phyloP scores from a whole-genome alignment of 306 rosid species.

The Quercus parvula region DNA sequence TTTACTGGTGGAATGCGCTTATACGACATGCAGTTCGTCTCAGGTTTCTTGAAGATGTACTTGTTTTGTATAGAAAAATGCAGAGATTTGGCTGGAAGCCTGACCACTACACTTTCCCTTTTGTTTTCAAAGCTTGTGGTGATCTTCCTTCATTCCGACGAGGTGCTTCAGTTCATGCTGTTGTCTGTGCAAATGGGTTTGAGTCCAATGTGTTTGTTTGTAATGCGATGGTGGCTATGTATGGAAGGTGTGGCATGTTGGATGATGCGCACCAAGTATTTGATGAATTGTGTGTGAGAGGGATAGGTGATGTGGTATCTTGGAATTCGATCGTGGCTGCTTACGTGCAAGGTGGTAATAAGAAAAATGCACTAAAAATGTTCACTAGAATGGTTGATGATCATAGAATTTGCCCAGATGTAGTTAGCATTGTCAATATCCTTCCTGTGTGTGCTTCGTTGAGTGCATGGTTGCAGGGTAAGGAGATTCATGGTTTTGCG shows the following conservation, averaged over 20 bases:
- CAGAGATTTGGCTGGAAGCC: constrained; percentile 62
- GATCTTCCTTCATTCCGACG: constrained; percentile 28
- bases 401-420: constrained; percentile 38
- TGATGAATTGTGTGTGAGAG: constrained; percentile 53
- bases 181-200: constrained; percentile 43
- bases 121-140: constrained; percentile 70
- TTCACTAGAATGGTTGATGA: constrained; percentile 43
- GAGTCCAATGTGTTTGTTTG: constrained; percentile 70
- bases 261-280: constrained; percentile 54
- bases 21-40: constrained; percentile 47
- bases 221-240: constrained; percentile 71
- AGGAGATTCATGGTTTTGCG: constrained; percentile 62
- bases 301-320: constrained; percentile 62
- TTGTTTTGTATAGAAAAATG: constrained; percentile 44
- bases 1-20: constrained; percentile 80
- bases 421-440: constrained; percentile 64
- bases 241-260: constrained; percentile 51
- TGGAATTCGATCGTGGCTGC: constrained; percentile 79
- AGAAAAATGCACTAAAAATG: constrained; percentile 33
- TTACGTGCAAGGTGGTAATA: constrained; percentile 38
- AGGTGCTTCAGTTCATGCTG: constrained; percentile 56
- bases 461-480: constrained; percentile 46
- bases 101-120: constrained; percentile 71
- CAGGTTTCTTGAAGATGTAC: constrained; percentile 27
- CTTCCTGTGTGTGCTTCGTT: constrained; percentile 70